Base-by-base conservation (phyloP, 768 basidiomycete genomes). In the Amanita molliuscula region DNA sequence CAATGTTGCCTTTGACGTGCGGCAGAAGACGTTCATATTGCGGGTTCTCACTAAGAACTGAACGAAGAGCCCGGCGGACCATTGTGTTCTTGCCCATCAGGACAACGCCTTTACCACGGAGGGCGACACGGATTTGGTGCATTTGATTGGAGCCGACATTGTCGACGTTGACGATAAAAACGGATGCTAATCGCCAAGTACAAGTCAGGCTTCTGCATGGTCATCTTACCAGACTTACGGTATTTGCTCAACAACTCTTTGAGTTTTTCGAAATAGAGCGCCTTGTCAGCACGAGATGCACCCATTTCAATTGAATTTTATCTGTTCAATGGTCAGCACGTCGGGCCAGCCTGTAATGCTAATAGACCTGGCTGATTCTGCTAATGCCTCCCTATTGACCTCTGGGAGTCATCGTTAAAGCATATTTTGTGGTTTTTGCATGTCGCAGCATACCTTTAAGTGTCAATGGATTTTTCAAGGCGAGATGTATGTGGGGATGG, bases 61-160 rank as follows among this genome's bases (percentile, higher is more conserved):
- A 77, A 56, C 96, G 92, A 55, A 99, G 79, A 54, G 93, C 96
- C 61, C 96, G 91, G 74, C 96, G 90, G 62, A 99, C 94, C 95
- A 98, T 97, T 66, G 96, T 99, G 84, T 99, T 99, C 76, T 99
- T 99, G 66, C 96, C 96, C 96, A 99, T 99, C 61, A 99, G 72
- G 58, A 99, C 93, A 53, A 93, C 73, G 75, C 90, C 96, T 68
- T 89, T 92, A 63, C 93, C 92, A 61, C 96, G 91, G 69, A 99
- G 91, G 45, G 94, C 76, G 48, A 84, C 86, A 77, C 88, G 92
- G 57, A 95, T 94, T 68, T 95, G 92, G 64, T 96, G 93, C 87
- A 97, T 94, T 74, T 99, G 96, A 78, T 97, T 96, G 54, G 94
- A 97, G 52, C 93, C 90, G 66, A 99, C 96, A 74, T 98, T 99